These are phyloP conservation scores for Cercospora sp. DNA, from an alignment of 2,329 filamentous ascomycete species.

Conservation along the genomic window DNA sequence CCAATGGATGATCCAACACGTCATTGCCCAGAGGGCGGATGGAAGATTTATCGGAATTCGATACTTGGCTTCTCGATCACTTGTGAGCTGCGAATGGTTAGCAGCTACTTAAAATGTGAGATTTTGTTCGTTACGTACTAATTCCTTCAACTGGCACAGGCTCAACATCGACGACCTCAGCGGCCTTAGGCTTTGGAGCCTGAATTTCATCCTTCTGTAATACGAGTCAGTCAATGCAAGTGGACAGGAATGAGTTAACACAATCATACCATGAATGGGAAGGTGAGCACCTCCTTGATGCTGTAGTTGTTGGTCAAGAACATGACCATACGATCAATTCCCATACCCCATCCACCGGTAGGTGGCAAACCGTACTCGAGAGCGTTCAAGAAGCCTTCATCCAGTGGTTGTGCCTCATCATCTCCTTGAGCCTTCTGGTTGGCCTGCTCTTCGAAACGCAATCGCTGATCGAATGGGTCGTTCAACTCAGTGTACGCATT, in stretches of 20 bases:
- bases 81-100: slow-evolving; percentile 6
- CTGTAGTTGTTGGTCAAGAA: slow-evolving; percentile 94
- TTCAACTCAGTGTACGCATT: slow-evolving; percentile 99
- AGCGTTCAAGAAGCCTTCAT: slow-evolving; percentile 90
- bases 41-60: neutral
- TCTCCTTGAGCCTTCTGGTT: slow-evolving; percentile 95
- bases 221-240: neutral
- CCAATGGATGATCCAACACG: neutral
- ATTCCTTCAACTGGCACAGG: slow-evolving; percentile 59
- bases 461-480: slow-evolving; percentile 90
- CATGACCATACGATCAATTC: slow-evolving; percentile 91
- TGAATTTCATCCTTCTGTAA: slow-evolving; percentile 67
- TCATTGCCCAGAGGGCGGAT: neutral
- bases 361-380: slow-evolving; percentile 90
- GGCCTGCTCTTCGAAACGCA: slow-evolving; percentile 92
- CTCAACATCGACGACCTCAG: slow-evolving; percentile 63
- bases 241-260: no score
- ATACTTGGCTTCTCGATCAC: neutral
- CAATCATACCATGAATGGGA: slow-evolving; percentile 77
- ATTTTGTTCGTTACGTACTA: neutral
- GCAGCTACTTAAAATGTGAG: neutral
- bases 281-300: slow-evolving; percentile 93
- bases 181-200: slow-evolving; percentile 52
- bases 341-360: slow-evolving; percentile 92
- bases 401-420: slow-evolving; percentile 92